Conservation (phyloP, 371 early-diverging fungal genomes). For the Mucor sp. region DNA sequence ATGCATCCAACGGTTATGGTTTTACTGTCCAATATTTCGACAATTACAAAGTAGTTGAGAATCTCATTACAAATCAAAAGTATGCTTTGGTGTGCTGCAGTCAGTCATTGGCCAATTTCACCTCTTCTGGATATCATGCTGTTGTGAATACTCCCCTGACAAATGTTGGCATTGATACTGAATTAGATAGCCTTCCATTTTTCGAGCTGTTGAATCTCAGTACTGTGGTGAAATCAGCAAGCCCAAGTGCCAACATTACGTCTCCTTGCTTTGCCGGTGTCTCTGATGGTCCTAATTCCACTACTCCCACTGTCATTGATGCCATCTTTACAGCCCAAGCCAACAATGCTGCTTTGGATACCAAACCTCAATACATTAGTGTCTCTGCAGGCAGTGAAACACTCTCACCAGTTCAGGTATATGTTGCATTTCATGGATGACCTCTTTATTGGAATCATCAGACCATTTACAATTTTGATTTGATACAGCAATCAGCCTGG, state of each 20-base stretch:
- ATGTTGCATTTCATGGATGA: background rate
- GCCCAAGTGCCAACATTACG: slow-evolving; percentile 17
- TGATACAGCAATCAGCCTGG: slow-evolving; percentile 23
- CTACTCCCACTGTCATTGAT: slow-evolving; percentile 3
- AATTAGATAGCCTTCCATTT: slow-evolving; percentile 14
- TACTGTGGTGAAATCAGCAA: slow-evolving; percentile 10
- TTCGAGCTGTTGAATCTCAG: slow-evolving; percentile 21
- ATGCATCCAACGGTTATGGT: slow-evolving; percentile 9
- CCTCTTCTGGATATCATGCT: slow-evolving; percentile 21
- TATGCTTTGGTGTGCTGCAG: slow-evolving; percentile 36
- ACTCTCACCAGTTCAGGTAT: slow-evolving; percentile 23
- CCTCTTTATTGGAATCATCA: background rate
- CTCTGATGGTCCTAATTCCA: slow-evolving; percentile 7
- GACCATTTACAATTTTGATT: background rate
- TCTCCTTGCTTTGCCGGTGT: slow-evolving; percentile 24
- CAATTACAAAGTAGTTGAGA: slow-evolving; percentile 30
- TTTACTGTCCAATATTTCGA: slow-evolving; percentile 30
- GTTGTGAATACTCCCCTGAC: slow-evolving; percentile 22
- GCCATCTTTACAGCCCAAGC: slow-evolving; percentile 14
- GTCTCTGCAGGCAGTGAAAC: slow-evolving; percentile 12
- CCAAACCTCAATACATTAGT: slow-evolving; percentile 16
- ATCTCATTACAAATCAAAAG: slow-evolving; percentile 17
- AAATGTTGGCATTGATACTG: slow-evolving; percentile 15
- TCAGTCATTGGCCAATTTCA: slow-evolving; percentile 11
- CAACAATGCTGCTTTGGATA: background rate